These are phyloP conservation scores for Gnomoniopsis sp. DNA, from an alignment of 2,329 filamentous ascomycete species.

Conservation along the genomic window DNA sequence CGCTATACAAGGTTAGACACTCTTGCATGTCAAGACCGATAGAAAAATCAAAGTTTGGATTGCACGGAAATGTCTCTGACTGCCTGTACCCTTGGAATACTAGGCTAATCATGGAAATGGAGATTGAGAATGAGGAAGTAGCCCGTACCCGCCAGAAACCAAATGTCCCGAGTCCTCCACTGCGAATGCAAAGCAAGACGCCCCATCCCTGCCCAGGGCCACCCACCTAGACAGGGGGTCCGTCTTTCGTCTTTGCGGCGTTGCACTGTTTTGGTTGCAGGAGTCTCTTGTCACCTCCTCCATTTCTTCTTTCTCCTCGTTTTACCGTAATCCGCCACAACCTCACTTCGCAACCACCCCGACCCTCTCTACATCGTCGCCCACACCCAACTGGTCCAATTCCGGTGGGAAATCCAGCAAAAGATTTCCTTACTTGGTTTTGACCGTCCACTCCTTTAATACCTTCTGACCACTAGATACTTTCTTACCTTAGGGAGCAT, in stretches of 20 bases:
- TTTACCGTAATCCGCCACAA: slow-evolving; percentile 22
- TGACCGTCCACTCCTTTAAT: slow-evolving; percentile 57
- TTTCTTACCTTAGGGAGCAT: slow-evolving; percentile 18
- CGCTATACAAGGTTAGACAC: too few relatives aligned
- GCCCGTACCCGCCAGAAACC: background rate
- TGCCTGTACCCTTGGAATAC: too few relatives aligned
- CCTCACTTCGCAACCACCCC: slow-evolving; percentile 29
- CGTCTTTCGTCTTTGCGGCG: background rate
- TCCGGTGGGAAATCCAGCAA: slow-evolving; percentile 48
- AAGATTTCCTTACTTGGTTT: slow-evolving; percentile 52
- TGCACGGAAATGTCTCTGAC: too few relatives aligned
- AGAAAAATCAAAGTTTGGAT: too few relatives aligned
- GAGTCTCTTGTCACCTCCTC: background rate
- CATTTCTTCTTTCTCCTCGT: slow-evolving; percentile 21
- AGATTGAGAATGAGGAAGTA: background rate
- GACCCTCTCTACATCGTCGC: slow-evolving; percentile 14
- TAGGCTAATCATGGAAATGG: too few relatives aligned
- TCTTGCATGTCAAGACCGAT: too few relatives aligned
- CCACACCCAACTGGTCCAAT: slow-evolving; percentile 45
- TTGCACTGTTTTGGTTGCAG: background rate
- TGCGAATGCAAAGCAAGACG: background rate
- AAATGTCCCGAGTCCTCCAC: background rate
- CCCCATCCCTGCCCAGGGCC: background rate
- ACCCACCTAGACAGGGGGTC: background rate
- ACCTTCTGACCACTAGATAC: slow-evolving; percentile 21